Conservation (phyloP, 139 green algal species). For the Closterium sp. region DNA sequence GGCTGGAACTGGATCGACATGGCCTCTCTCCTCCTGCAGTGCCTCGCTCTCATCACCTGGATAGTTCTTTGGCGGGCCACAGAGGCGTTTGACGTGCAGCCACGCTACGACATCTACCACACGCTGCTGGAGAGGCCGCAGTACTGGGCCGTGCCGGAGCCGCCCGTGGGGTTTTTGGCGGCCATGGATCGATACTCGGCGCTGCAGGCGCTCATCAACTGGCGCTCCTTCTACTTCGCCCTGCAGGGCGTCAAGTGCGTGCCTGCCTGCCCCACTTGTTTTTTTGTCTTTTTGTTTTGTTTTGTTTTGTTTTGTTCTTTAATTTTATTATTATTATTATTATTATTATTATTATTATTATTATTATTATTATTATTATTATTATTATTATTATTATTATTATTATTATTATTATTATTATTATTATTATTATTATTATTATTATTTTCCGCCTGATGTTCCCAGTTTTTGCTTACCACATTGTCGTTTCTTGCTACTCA, state of each 20-base stretch:
- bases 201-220: conserved; percentile 18
- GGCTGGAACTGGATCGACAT: conserved; percentile 75
- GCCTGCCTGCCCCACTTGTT: too few species aligned
- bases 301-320: too few species aligned
- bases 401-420: too few species aligned
- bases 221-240: conserved; percentile 11
- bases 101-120: conserved; percentile 24
- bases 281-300: too few species aligned
- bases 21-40: conserved; percentile 68
- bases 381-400: too few species aligned
- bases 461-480: too few species aligned
- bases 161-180: background rate
- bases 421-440: too few species aligned
- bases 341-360: too few species aligned
- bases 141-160: background rate
- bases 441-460: too few species aligned
- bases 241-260: conserved; percentile 30
- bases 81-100: background rate
- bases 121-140: background rate
- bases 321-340: too few species aligned
- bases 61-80: background rate
- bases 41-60: conserved; percentile 59
- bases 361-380: too few species aligned
- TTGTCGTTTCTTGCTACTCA: too few species aligned
- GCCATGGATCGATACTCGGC: background rate